Evolutionary conservation across 352 stramenopile species (phyloP), one percentile per base, ranked within the genome.

Genomic region (Pythium insidiosum): DNA sequence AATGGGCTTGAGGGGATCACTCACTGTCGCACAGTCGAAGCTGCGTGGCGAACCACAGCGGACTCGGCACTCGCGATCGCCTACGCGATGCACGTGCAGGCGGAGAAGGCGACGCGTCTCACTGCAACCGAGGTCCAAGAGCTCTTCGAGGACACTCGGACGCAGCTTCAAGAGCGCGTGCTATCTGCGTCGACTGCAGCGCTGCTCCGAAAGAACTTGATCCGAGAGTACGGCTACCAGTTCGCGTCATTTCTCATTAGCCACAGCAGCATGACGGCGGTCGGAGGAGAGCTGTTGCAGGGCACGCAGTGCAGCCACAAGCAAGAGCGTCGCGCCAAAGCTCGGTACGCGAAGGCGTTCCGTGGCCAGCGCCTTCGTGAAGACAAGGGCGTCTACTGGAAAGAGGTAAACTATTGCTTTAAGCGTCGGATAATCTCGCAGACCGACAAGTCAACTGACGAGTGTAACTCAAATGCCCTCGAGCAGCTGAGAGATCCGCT

Each of bases 321-420:
- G 12, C 53, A 87, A 16, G 53, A 77, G 13, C 57, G 38, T 31
- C 66, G 66, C 2, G 48, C 68, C 3, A 35, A 56, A 12, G 53
- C 68, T 26, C 63, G 73, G 6, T 64, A 73, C 21, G 13, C 42
- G 18, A 77, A 68, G 42, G 68, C 68, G 18, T 66, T 58, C 58
- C 10, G 37, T 20, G 61, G 56, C 6, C 37, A 43, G 1, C 24
- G 39, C 10, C 48, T 82, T 5, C 46, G 59, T 0, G 68, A 84
- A 40, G 71, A 83, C 39, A 73, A 81, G 29, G 36, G 45, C 1
- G 55, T 62, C 7, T 84, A 84, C 54, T 87, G 73, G 71, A 81
- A 84, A 63, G 58, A 87, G 71, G 69, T 87, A 37, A 11, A 41
- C 6, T 7, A n/a, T n/a, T n/a, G n/a, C n/a, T 16, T 15, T 12